A percentile compares a stretch with the other conserved stretches of the same genome.
Conservation (phyloP, 345 rosid genomes). For the Streptanthus diversifolius region DNA sequence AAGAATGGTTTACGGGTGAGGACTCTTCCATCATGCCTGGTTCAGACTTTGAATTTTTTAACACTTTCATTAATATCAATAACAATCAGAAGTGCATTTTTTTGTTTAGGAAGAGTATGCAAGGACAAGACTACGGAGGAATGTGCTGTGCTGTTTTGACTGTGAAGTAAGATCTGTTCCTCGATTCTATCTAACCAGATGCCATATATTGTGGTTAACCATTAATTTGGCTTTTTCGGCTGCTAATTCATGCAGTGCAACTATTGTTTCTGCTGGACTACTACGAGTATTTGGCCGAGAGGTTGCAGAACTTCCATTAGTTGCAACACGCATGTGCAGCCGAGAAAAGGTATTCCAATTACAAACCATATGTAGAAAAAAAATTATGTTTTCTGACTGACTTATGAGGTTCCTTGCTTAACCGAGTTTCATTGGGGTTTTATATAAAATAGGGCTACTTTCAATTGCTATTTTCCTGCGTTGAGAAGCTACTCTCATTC, state of each 20-base stretch:
- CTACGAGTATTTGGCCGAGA: conserved; percentile 78
- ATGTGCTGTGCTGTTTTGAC: conserved; percentile 83
- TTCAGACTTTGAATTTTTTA: neutral
- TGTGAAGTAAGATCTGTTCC: conserved; percentile 61
- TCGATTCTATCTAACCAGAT: neutral
- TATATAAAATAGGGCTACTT: conserved; percentile 59
- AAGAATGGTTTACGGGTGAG: conserved; percentile 91
- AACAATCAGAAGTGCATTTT: neutral
- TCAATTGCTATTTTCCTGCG: conserved; percentile 59
- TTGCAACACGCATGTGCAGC: conserved; percentile 66
- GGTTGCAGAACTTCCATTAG: conserved; percentile 91
- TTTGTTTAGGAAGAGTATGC: conserved; percentile 52
- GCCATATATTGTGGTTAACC: conserved; percentile 1
- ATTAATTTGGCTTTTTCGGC: conserved; percentile 16
- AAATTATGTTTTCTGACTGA: neutral
- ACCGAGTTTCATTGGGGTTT: conserved; percentile 9
- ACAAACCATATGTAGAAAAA: neutral
- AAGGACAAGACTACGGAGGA: conserved; percentile 86
- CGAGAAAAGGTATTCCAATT: conserved; percentile 59
- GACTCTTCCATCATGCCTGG: conserved; percentile 12
- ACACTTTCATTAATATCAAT: conserved; percentile 1
- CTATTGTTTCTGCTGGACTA: conserved; percentile 80
- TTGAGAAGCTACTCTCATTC: conserved; percentile 63
- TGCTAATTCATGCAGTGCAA: conserved; percentile 46
- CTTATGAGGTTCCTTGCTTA: neutral